Base-by-base conservation (phyloP, 2,329 filamentous ascomycete species). In the Xylaria sp. region DNA sequence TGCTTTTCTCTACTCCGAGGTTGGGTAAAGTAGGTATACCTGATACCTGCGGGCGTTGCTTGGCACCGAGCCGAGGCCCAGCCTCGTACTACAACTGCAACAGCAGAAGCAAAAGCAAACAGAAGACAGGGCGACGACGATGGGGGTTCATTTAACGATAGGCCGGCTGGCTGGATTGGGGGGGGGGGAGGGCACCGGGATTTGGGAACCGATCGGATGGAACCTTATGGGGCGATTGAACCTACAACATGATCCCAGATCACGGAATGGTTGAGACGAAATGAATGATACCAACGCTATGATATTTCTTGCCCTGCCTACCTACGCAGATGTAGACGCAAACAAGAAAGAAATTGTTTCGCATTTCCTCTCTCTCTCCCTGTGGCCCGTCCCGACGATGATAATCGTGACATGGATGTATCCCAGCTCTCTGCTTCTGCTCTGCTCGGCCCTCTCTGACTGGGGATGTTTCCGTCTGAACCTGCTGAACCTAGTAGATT, bases 201-300 rank as follows among this genome's bases (percentile, higher is more conserved):
- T n/a, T n/a, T n/a, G n/a, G n/a, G n/a, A n/a, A n/a, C n/a, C n/a
- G n/a, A n/a, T n/a, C n/a, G n/a, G n/a, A n/a, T n/a, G n/a, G 21
- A 20, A 39, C 43, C 40, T 52, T 24, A 52, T 17, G 20, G 34
- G 48, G 43, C 43, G 44, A 51, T 48, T 39, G 37, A 54, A 40
- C 38, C 52, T 49, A n/a, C 39, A 50, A 51, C 56, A 50, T 39
- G 37, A n/a, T 17, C 16, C 46, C 37, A 48, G 26, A 21, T 34
- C 43, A 53, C 24, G 45, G 20, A 22, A 29, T 54, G 29, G 39
- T 44, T 54, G 16, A 34, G 29, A 34, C 39, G 11, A 39, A 29
- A 54, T 54, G 40, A 58, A 61, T 61, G 55, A 61, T 59, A 61
- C 48, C 50, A n/a, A 61, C 50, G 50, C 47, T 48, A 58, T 52